These are phyloP conservation scores for Calonectria honghensis DNA, from an alignment of 2,329 filamentous ascomycete genomes.

Conservation along the genomic window DNA sequence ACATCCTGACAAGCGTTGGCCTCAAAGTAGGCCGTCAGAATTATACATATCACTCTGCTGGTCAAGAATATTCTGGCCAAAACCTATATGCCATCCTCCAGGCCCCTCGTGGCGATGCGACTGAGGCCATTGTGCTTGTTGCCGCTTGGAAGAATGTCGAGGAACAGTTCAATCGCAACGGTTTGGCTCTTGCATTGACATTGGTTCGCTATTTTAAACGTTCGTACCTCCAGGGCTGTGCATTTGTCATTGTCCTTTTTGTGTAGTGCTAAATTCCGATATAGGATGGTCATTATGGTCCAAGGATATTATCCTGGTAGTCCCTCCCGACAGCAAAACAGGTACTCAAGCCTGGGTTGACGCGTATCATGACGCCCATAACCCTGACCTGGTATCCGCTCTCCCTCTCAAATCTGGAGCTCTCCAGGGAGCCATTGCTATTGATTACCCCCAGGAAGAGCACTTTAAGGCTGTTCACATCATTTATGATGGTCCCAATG, in stretches of 20 bases:
- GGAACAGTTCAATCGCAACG: conserved; percentile 87
- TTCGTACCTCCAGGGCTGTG: conserved; percentile 55
- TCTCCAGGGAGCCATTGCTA: conserved; percentile 92
- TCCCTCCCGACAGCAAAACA: conserved; percentile 91
- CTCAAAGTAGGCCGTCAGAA: conserved; percentile 92
- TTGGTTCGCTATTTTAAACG: conserved; percentile 96
- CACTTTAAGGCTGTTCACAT: conserved; percentile 93
- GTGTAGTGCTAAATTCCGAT: conserved; percentile 45
- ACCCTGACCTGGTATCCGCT: conserved; percentile 80
- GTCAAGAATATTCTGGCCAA: conserved; percentile 84
- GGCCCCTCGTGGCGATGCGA: conserved; percentile 95
- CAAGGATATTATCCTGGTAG: conserved; percentile 95
- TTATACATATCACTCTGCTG: conserved; percentile 89
- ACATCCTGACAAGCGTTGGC: conserved; percentile 85
- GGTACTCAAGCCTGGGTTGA: conserved; percentile 98
- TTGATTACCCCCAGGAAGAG: conserved; percentile 92
- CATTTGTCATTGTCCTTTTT: neutral
- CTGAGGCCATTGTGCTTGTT: conserved; percentile 95
- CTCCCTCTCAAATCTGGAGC: conserved; percentile 94
- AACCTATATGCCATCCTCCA: conserved; percentile 96
- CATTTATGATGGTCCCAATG: conserved; percentile 96
- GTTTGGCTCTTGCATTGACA: conserved; percentile 89
- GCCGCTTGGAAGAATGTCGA: conserved; percentile 91
- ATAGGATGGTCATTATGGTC: conserved; percentile 96
- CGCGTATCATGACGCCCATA: conserved; percentile 94